A percentile compares a stretch with the other conserved stretches of the same genome.
These are phyloP conservation scores for Globisporangium sylvaticum DNA, from an alignment of 352 stramenopile genomes.

Conservation along the genomic window DNA sequence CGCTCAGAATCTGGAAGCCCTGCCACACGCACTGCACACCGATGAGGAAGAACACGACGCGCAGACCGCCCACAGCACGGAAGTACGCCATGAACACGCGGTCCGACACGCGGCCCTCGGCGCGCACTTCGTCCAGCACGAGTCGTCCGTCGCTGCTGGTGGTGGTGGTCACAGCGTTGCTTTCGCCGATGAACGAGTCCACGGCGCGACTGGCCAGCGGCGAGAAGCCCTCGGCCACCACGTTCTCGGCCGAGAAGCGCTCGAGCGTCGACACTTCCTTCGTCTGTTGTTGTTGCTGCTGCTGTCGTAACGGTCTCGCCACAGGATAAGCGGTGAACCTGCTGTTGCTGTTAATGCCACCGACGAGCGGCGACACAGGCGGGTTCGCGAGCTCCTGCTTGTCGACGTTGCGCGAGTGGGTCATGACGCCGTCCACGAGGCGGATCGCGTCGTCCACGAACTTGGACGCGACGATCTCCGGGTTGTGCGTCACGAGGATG, in stretches of 20 bases:
- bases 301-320: neutral
- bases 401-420: slow-evolving; percentile 44
- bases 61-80: slow-evolving; percentile 35
- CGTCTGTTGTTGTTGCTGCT: neutral
- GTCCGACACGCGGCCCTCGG: slow-evolving; percentile 29
- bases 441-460: slow-evolving; percentile 56
- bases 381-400: slow-evolving; percentile 25
- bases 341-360: slow-evolving; percentile 9
- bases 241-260: slow-evolving; percentile 24
- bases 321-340: slow-evolving; percentile 3
- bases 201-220: slow-evolving; percentile 25
- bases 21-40: slow-evolving; percentile 82
- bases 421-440: slow-evolving; percentile 42
- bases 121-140: slow-evolving; percentile 29
- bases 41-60: slow-evolving; percentile 42
- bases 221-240: slow-evolving; percentile 30
- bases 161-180: slow-evolving; percentile 2
- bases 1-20: slow-evolving; percentile 76
- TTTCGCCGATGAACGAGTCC: slow-evolving; percentile 31
- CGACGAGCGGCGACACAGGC: slow-evolving; percentile 35
- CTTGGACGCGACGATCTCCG: slow-evolving; percentile 61
- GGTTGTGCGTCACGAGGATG: slow-evolving; percentile 64
- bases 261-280: slow-evolving; percentile 16
- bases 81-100: slow-evolving; percentile 49
- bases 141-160: slow-evolving; percentile 9